Conservation (phyloP, 1,284 basidiomycete species). For the Exobasidium rhododendri region DNA sequence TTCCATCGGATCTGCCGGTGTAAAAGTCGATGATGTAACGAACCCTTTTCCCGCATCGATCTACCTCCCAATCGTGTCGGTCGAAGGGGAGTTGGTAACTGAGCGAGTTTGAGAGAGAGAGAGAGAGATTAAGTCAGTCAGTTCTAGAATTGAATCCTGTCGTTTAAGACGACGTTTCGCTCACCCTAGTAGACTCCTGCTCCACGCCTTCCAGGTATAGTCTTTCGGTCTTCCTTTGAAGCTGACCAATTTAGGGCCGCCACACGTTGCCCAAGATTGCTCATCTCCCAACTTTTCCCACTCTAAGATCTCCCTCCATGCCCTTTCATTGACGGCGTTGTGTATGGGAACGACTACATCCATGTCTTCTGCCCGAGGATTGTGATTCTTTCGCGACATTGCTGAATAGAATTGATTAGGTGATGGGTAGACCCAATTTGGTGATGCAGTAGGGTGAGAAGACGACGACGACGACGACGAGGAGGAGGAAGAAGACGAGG, state of each 20-base stretch:
- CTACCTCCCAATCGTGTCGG: slow-evolving; percentile 94
- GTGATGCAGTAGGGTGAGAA: slow-evolving; percentile 13
- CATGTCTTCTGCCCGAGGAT: slow-evolving; percentile 74
- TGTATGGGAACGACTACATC: slow-evolving; percentile 94
- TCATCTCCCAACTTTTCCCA: slow-evolving; percentile 66
- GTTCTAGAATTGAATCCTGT: not conserved
- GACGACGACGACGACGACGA: slow-evolving; percentile 18
- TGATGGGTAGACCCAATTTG: slow-evolving; percentile 96
- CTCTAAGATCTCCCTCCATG: slow-evolving; percentile 82
- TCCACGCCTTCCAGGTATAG: slow-evolving; percentile 73
- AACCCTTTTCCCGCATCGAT: slow-evolving; percentile 78
- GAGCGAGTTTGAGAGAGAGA: no score
- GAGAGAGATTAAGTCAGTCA: not conserved
- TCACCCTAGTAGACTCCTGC: slow-evolving; percentile 80
- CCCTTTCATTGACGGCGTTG: slow-evolving; percentile 96
- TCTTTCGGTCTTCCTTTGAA: slow-evolving; percentile 63
- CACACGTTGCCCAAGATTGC: slow-evolving; percentile 66
- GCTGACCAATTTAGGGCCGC: slow-evolving; percentile 76
- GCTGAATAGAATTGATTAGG: slow-evolving; percentile 94
- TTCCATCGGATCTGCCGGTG: slow-evolving; percentile 64
- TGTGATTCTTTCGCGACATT: slow-evolving; percentile 79
- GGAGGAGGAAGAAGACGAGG: slow-evolving; percentile 14
- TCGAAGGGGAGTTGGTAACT: slow-evolving; percentile 91
- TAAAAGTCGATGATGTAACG: slow-evolving; percentile 99
- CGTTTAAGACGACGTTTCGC: slow-evolving; percentile 48